Base-by-base conservation (phyloP, 768 basidiomycete genomes). In the Rossbeevera mucosa region DNA sequence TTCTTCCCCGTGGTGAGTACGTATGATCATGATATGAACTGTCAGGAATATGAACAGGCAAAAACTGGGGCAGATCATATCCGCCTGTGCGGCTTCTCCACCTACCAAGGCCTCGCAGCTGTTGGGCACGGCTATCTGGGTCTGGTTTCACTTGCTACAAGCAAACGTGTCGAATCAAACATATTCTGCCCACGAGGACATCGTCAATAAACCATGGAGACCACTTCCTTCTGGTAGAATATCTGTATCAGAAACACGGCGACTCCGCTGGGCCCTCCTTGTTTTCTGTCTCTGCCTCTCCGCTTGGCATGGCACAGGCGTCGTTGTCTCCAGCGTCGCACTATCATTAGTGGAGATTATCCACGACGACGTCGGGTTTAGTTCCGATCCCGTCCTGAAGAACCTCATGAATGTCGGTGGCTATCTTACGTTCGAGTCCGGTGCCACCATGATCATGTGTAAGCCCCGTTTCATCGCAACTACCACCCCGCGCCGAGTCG, bases 181-280 rank as follows among this genome's bases (percentile, higher is more conserved):
- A 12, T 43, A 59, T 7, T 58, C 52, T 2, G 48, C 52, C 0
- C 47, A 63, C 13, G 73, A 74, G 49, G 73, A 73, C 50, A 55
- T 57, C 6, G 33, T 55, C 3, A 74, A 73, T 56, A 69, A 67
- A 52, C 64, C 71, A 12, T 70, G 67, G 66, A 56, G 74, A 7
- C 74, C 75, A 3, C 44, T 76, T 4, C 73, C 75, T 5, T 57
- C 74, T 0, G 60, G 67, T 8, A 64, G 70, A 8, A 62, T 76
- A 12, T 56, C 67, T 3, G 28, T 58, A 11, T 4, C 28, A 4
- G 42, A 58, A 2, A 63, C 70, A 6, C 38, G 51, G 3, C 30
- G 52, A 4, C 54, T 74, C 16, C 69, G 74, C 7, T 74, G 71
- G 71, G 54, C 38, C 5, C 59, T 72, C 31, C 48, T 72, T 11